phyloP scores from a whole-genome alignment of 1,284 basidiomycete species.

The Kwoniella shivajii region DNA sequence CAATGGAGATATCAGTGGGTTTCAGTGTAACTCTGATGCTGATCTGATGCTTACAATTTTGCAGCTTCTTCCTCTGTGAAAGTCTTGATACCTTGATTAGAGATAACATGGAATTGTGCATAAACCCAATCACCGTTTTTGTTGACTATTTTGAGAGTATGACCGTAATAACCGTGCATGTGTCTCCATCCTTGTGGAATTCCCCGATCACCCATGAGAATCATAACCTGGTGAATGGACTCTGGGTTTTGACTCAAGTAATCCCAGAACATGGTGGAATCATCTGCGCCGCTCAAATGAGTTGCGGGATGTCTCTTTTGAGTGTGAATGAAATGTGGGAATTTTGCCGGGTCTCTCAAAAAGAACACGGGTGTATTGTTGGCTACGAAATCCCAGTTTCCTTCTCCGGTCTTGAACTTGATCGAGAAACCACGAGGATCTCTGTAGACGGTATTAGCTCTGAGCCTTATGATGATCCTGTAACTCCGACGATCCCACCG shows the following conservation, averaged over 20 bases:
- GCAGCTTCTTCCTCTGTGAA: conserved; percentile 53
- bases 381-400: conserved; percentile 85
- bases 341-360: conserved; percentile 63
- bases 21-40: neutral
- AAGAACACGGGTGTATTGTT: conserved; percentile 73
- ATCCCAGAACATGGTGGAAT: conserved; percentile 65
- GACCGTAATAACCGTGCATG: conserved; percentile 88
- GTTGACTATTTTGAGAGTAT: conserved; percentile 89
- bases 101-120: conserved; percentile 75
- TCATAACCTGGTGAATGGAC: conserved; percentile 84
- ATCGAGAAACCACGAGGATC: conserved; percentile 91
- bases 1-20: neutral
- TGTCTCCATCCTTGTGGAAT: conserved; percentile 78
- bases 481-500: no score
- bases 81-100: conserved; percentile 73
- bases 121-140: conserved; percentile 79
- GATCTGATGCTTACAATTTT: conserved; percentile 21
- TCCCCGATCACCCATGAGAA: conserved; percentile 69
- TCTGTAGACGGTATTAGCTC: conserved; percentile 16
- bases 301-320: conserved; percentile 70
- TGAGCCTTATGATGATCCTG: neutral
- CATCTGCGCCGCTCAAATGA: conserved; percentile 54
- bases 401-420: conserved; percentile 86
- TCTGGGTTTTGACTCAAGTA: conserved; percentile 91
- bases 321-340: conserved; percentile 86